Evolutionary conservation across 495 filamentous ascomycete species (phyloP).

Genomic region (Lineolata rhizophorae): DNA sequence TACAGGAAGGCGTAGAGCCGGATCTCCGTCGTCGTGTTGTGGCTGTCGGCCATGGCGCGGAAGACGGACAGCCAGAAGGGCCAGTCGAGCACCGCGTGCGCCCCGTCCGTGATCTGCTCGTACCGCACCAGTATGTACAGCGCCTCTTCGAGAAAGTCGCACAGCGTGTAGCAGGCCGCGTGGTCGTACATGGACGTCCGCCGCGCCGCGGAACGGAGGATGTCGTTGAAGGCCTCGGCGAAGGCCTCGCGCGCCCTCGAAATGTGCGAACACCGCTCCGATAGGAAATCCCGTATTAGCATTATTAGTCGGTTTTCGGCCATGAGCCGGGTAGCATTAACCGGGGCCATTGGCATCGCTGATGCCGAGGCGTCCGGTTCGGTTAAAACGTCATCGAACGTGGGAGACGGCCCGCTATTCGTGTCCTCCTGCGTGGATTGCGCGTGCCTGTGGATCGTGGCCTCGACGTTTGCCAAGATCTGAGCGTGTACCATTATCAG

Average conservation of each 20-base stretch:
- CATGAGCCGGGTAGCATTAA: conserved; percentile 62
- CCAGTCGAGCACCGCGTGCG: conserved; percentile 42
- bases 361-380: conserved; percentile 47
- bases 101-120: conserved; percentile 23
- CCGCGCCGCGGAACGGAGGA: conserved; percentile 52
- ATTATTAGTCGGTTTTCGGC: conserved; percentile 80
- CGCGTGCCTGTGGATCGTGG: conserved; percentile 55
- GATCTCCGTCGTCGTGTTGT: conserved; percentile 88
- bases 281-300: conserved; percentile 66
- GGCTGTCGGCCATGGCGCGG: conserved; percentile 61
- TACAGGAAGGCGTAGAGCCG: conserved; percentile 75
- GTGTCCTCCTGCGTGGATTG: conserved; percentile 20
- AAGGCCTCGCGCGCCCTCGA: conserved; percentile 41
- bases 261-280: conserved; percentile 32
- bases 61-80: conserved; percentile 75
- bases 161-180: conserved; percentile 74
- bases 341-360: conserved; percentile 38
- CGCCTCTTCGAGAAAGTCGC: conserved; percentile 77
- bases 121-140: conserved; percentile 37
- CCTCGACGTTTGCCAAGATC: conserved; percentile 58
- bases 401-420: conserved; percentile 31
- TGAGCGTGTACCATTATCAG: conserved; percentile 74
- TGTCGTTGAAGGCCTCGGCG: conserved; percentile 50
- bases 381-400: conserved; percentile 60
- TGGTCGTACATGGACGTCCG: conserved; percentile 69